Conservation (phyloP, 306 rosid genomes). For the Vachellia collinsii region DNA sequence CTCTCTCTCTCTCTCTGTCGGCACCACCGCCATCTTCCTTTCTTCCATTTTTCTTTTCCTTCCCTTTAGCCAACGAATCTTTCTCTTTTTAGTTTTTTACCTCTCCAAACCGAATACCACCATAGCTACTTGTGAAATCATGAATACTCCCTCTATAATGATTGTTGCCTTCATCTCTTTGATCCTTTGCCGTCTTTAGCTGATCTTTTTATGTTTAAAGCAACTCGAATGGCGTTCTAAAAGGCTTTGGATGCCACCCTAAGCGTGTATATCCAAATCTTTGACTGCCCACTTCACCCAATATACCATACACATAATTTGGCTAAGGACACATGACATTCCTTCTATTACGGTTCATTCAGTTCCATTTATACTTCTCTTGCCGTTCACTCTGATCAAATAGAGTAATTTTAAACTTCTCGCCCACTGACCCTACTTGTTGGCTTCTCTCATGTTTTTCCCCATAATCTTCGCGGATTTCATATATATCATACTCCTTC, state of each 20-base stretch:
- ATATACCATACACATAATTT: no score
- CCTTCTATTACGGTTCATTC: background rate
- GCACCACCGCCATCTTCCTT: conserved; percentile 32
- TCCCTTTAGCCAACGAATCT: background rate
- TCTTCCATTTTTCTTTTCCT: background rate
- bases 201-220: background rate
- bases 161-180: background rate
- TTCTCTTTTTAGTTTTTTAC: background rate
- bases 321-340: background rate
- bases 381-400: background rate
- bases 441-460: background rate
- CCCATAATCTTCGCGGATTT: background rate
- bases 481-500: background rate
- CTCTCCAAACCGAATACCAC: background rate
- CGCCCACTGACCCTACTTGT: background rate
- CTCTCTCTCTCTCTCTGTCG: conserved; percentile 47
- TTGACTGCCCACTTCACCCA: background rate
- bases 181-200: background rate
- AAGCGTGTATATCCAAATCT: background rate
- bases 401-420: background rate
- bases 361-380: background rate
- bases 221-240: background rate
- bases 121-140: background rate
- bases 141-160: background rate
- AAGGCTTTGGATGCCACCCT: background rate